These are phyloP conservation scores for Pulveroboletus sp. DNA, from an alignment of 768 basidiomycete genomes.

Conservation along the genomic window DNA sequence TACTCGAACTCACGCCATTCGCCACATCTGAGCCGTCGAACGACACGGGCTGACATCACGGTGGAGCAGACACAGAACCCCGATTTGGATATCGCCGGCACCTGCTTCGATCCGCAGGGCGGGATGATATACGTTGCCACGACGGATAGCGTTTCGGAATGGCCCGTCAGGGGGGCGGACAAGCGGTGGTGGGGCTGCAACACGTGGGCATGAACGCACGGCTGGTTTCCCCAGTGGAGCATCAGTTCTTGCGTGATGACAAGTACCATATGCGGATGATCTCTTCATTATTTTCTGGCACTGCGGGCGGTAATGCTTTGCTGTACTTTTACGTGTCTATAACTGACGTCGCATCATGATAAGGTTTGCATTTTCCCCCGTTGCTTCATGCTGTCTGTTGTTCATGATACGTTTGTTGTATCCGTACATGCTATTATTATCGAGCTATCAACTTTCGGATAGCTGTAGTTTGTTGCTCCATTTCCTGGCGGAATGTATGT, in stretches of 20 bases:
- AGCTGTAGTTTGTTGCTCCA: neutral
- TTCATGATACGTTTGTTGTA: constrained; percentile 1
- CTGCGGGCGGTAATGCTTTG: constrained; percentile 11
- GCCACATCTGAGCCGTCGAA: constrained; percentile 18
- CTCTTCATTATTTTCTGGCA: constrained; percentile 1
- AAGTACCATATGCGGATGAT: constrained; percentile 3
- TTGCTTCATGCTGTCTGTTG: neutral
- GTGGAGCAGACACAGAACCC: constrained; percentile 15
- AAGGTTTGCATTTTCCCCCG: constrained; percentile 6
- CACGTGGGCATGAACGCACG: constrained; percentile 35
- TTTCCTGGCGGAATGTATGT: neutral
- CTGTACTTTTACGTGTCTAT: constrained; percentile 22
- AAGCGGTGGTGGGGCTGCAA: constrained; percentile 69
- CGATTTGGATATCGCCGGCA: constrained; percentile 58
- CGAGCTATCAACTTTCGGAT: neutral
- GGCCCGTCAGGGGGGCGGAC: constrained; percentile 66
- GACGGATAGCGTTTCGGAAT: constrained; percentile 66
- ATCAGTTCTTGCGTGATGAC: neutral
- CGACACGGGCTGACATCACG: constrained; percentile 9
- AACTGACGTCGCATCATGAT: constrained; percentile 6
- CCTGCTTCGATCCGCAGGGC: constrained; percentile 70
- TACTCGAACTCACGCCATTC: constrained; percentile 18
- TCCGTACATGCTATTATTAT: constrained; percentile 2
- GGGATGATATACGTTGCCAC: constrained; percentile 66
- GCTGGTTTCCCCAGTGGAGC: neutral